Percentiles rank a stretch among this genome's conserved stretches.
Evolutionary conservation across 495 filamentous ascomycete genomes (phyloP).

Genomic region (Aspergillus steynii): DNA sequence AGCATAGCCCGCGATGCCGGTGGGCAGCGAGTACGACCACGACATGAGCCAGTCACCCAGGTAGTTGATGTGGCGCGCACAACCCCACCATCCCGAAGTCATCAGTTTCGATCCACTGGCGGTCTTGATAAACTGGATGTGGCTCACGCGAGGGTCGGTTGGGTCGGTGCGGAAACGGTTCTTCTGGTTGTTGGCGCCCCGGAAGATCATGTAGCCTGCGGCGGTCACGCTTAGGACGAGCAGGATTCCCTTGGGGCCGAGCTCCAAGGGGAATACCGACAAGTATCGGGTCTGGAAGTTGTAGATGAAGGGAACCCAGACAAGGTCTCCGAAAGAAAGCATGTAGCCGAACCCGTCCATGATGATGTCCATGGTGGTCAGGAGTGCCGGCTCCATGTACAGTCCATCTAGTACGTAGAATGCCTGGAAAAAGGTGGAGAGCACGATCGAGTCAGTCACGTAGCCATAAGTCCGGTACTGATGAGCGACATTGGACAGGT

Average conservation of each 20-base stretch:
- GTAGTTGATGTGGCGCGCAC: constrained; percentile 93
- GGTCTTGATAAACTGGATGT: constrained; percentile 88
- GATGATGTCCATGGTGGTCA: constrained; percentile 96
- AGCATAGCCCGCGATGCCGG: constrained; percentile 79
- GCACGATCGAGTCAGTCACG: constrained; percentile 83
- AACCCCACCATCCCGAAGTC: constrained; percentile 92
- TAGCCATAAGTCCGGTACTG: constrained; percentile 84
- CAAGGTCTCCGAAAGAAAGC: constrained; percentile 92
- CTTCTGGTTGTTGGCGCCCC: constrained; percentile 88
- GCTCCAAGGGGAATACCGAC: constrained; percentile 72
- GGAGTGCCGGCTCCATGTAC: constrained; percentile 87
- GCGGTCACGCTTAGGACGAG: constrained; percentile 64
- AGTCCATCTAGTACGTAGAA: constrained; percentile 84
- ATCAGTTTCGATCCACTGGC: constrained; percentile 78
- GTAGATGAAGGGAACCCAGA: constrained; percentile 93
- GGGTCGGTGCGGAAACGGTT: constrained; percentile 90
- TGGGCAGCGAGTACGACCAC: constrained; percentile 90
- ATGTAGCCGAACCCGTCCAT: constrained; percentile 96
- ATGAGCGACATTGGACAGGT: constrained; percentile 81
- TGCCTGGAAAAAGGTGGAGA: constrained; percentile 76
- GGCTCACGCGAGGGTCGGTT: constrained; percentile 72
- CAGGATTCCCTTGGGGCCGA: constrained; percentile 64
- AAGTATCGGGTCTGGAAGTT: constrained; percentile 86
- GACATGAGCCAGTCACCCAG: constrained; percentile 95
- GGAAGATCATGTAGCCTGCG: constrained; percentile 85